phyloP scores from a whole-genome alignment of 169 alveolate species.

The Eimeria falciformis region DNA sequence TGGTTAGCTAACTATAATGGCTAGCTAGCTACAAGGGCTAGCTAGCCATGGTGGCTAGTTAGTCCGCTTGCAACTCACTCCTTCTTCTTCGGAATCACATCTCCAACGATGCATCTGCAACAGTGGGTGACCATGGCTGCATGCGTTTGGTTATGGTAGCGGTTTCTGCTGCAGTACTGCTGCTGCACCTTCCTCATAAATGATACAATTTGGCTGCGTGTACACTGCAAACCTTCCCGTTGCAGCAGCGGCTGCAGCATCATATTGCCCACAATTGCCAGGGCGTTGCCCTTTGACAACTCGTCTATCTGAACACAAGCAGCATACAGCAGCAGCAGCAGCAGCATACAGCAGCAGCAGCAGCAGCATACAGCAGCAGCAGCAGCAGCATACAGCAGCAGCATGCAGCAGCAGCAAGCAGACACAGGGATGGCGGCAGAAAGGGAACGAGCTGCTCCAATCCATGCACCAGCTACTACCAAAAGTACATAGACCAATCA shows the following conservation, averaged over 20 bases:
- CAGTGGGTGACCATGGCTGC: slow-evolving; percentile 82
- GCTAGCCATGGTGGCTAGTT: too few species aligned
- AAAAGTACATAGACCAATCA: too few species aligned
- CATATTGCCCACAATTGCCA: slow-evolving; percentile 8
- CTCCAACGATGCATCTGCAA: slow-evolving; percentile 29
- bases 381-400: too few species aligned
- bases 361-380: too few species aligned
- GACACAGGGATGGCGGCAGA: too few species aligned
- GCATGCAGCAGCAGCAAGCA: too few species aligned
- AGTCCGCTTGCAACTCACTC: slow-evolving; percentile 47
- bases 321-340: not conserved
- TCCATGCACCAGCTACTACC: too few species aligned
- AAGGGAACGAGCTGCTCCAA: too few species aligned
- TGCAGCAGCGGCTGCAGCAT: slow-evolving; percentile 39
- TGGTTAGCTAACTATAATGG: too few species aligned
- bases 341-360: not conserved
- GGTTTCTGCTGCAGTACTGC: slow-evolving; percentile 74
- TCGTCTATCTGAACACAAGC: slow-evolving; percentile 29
- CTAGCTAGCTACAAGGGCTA: too few species aligned
- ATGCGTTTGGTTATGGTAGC: slow-evolving; percentile 81
- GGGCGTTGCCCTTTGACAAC: slow-evolving; percentile 22
- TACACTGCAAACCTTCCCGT: slow-evolving; percentile 41
- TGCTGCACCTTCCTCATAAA: slow-evolving; percentile 33
- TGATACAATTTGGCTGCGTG: not conserved
- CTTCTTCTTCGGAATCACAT: slow-evolving; percentile 14